Base-by-base conservation (phyloP, 164 flowering plant genomes). In the Buxus sempervirens region DNA sequence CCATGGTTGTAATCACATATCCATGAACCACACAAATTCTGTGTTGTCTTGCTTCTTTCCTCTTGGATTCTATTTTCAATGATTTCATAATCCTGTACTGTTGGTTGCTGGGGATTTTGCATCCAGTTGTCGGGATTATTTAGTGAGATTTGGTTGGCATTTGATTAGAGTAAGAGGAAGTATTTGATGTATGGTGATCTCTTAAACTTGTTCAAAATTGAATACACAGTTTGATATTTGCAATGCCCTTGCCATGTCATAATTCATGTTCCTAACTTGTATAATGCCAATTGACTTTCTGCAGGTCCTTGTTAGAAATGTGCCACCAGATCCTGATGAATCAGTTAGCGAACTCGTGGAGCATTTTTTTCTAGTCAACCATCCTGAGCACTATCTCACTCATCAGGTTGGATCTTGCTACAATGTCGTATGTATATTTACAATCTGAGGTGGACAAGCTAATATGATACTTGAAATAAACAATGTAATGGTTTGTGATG, bases 241-340 rank as follows among this genome's bases (percentile, higher is more conserved):
- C 23, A 24, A 24, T 60, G n/a, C 25, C 21, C 28, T 53, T 20
- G 45, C 15, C 20, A 24, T 9, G 22, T 45, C 27, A 48, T 59
- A 25, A 57, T 49, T 48, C 36, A n/a, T 28, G 2, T 45, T 45
- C 13, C 12, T 45, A 10, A 45, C 14, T 45, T 10, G 5, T 45
- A 14, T 25, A 62, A 41, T 41, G 53, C 21, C 16, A 28, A 64
- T 57, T 63, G 55, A 24, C 65, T 53, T 22, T 62, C 36, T 64
- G 67, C 80, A 93, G 98, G 98, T 93, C 24, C 86, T 93, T 72
- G 96, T 93, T 28, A 88, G 89, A 76, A 93, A 93, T 80, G 84
- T 90, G 36, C 98, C 98, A 15, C 85, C 92, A n/a, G 96, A 90
- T 64, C 84, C 88, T 25, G 94, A 91, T 72, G 94, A 89, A 75